Base-by-base conservation (phyloP, 192 early-diverging fungal species). In the Mortierella alpina region DNA sequence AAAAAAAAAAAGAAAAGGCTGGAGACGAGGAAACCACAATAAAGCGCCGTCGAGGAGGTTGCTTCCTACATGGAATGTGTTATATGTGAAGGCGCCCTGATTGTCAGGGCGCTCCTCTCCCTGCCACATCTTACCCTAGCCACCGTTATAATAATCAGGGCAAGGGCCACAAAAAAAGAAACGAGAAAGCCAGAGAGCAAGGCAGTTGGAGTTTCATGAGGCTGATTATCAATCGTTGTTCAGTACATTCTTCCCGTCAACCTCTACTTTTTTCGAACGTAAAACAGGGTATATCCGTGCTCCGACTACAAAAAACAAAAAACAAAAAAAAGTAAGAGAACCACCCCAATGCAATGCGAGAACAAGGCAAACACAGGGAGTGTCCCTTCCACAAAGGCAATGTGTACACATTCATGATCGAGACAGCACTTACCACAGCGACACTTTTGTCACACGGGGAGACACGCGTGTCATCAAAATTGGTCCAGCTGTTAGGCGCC, bases 401-500 rank as follows among this genome's bases (percentile, higher is more conserved):
- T 2, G 31, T 31, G 3, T 31, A 31, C 31, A 31, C 3, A 1
- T 31, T 31, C 31, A 31, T 31, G 31, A 83, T 15, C 31, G 31
- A 2, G 1, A 31, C 31, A 31, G 31, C 31, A 68, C 69, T 73
- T 87, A 91, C 90, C 85, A 76, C 82, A 20, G 90, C 88, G 48
- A 85, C 84, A 46, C 65, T 71, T 75, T 89, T 83, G 63, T 86
- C 85, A 48, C 83, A 89, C 2, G 85, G 85, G 3, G 89, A 87
- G 40, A 92, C 89, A n/a, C 90, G 83, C 8, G 93, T 91, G 79
- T 96, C 95, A 82, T 97, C 95, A 88, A 96, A 96, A 61, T 92
- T 86, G 69, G 90, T 92, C 96, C 96, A 97, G 74, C 93, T 84
- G 6, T 79, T 84, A 2, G 88, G 79, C 48, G 86, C 73, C 12